Evolutionary conservation across 768 basidiomycete species (phyloP).

Genomic region (Hericium coralloides): DNA sequence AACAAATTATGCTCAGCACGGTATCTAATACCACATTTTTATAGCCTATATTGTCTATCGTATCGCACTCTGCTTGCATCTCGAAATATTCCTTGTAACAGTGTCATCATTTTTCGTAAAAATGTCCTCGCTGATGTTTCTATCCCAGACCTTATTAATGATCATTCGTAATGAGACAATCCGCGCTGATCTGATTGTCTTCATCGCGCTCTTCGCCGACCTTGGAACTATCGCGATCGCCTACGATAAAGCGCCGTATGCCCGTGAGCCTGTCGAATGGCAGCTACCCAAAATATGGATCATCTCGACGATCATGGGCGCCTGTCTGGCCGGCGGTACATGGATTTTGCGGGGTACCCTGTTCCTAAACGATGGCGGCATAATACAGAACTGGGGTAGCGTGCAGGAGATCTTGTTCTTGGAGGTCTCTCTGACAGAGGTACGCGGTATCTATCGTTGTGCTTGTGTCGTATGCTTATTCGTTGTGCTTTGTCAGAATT

Average conservation of each 20-base stretch:
- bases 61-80: constrained; percentile 40
- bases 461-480: background rate
- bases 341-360: constrained; percentile 38
- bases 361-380: constrained; percentile 29
- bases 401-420: constrained; percentile 40
- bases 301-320: constrained; percentile 32
- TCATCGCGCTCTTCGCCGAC: constrained; percentile 35
- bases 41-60: constrained; percentile 40
- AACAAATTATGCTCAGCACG: constrained; percentile 20
- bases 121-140: background rate
- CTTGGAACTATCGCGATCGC: constrained; percentile 42
- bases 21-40: constrained; percentile 14
- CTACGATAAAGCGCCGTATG: constrained; percentile 34
- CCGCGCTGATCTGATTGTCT: constrained; percentile 37
- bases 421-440: constrained; percentile 39
- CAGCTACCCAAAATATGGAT: constrained; percentile 41
- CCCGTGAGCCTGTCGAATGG: constrained; percentile 36
- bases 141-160: constrained; percentile 28
- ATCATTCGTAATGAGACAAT: constrained; percentile 39
- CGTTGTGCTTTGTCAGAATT: constrained; percentile 8
- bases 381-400: constrained; percentile 36
- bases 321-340: constrained; percentile 20
- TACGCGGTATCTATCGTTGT: constrained; percentile 1
- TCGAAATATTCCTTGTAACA: constrained; percentile 34
- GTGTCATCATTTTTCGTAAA: background rate